Evolutionary conservation across 1,139 yeast genomes (phyloP).

Genomic region (Yamadazyma friedrichii): DNA sequence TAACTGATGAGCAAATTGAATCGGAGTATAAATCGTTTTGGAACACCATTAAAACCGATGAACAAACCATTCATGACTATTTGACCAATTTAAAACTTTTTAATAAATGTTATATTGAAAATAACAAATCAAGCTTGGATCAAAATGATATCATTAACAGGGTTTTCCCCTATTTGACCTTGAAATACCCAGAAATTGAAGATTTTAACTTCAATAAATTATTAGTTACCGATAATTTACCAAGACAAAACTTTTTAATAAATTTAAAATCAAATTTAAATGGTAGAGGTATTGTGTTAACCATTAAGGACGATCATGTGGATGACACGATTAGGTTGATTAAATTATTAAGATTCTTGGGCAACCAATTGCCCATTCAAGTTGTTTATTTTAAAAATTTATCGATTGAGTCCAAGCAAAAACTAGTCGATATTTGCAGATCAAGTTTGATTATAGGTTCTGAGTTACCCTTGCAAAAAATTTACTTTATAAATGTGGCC

Average conservation of each 20-base stretch:
- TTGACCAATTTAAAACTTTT: constrained; percentile 41
- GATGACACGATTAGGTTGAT: constrained; percentile 28
- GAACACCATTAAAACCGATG: constrained; percentile 18
- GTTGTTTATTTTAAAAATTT: constrained; percentile 27
- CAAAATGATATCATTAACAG: constrained; percentile 16
- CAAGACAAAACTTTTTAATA: constrained; percentile 17
- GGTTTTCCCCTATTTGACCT: constrained; percentile 26
- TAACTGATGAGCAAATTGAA: constrained; percentile 7
- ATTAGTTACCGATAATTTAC: constrained; percentile 10
- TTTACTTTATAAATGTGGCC: constrained; percentile 45
- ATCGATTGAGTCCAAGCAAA: constrained; percentile 21
- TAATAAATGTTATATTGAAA: constrained; percentile 39
- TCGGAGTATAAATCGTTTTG: constrained; percentile 10
- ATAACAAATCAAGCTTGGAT: constrained; percentile 14
- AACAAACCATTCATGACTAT: constrained; percentile 38
- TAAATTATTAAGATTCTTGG: constrained; percentile 27
- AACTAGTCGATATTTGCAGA: constrained; percentile 25
- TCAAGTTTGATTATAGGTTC: constrained; percentile 5
- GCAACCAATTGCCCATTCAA: constrained; percentile 36
- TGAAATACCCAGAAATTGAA: constrained; percentile 22
- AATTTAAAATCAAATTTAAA: constrained; percentile 21
- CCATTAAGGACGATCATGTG: constrained; percentile 32
- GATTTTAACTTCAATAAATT: constrained; percentile 17
- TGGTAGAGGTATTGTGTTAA: constrained; percentile 40
- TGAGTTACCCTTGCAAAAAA: constrained; percentile 31